Evolutionary conservation across 495 filamentous ascomycete species (phyloP), one percentile per base, ranked within the genome.

Genomic region (Xylaria grammica): DNA sequence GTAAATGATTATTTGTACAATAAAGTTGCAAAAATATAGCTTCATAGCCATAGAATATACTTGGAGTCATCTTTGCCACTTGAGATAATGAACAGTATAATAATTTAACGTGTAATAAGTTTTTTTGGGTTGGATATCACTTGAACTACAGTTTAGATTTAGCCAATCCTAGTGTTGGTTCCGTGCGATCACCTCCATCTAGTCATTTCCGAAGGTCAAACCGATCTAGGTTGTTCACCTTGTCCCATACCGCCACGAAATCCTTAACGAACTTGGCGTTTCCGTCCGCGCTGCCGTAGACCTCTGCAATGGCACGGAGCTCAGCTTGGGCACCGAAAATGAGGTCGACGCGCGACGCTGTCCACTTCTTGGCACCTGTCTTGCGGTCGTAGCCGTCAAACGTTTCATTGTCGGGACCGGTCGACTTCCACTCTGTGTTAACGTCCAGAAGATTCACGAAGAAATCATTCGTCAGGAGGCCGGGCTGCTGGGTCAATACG

Each of bases 371-470:
- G 56, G 74, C 66, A 53, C 88, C 88, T n/a, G 85, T 83, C 83
- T 87, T 86, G 72, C 85, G 86, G 76, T 91, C 88, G 2, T 74
- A 60, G 44, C 87, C 89, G 70, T 89, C 84, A 68, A 83, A 91
- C 46, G 80, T 17, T 60, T 90, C 87, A 53, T 73, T 69, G 53
- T 75, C 78, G 11, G 71, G 72, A 52, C 76, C 77, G 13, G 70
- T 72, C 17, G 84, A 62, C 80, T 86, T 86, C 89, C 89, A 91
- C 26, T 70, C 78, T 1, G 86, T 89, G 79, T 71, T 76, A 72
- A 82, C 82, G 71, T 91, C 89, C 11, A 91, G 79, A 27, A 91
- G 81, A 79, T 91, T 90, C 72, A 88, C 83, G 71, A 91, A 91
- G 82, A 88, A 91, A 78, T 91, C 89, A 72, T 89, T 90, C 74